Base-by-base conservation (phyloP, 257 asterid species). In the Solanum microdontum region DNA sequence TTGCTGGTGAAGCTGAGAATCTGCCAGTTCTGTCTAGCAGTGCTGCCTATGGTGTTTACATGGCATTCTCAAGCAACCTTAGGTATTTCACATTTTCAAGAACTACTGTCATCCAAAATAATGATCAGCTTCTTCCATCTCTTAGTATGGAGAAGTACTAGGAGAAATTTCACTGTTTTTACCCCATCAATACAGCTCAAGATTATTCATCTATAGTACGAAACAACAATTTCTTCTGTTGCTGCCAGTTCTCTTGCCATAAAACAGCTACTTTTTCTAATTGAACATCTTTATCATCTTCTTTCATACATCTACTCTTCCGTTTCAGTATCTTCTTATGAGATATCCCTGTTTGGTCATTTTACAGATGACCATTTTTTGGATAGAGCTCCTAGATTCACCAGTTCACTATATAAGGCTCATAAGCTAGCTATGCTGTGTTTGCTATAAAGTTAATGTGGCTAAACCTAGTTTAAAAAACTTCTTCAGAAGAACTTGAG, bases 1-100 rank as follows among this genome's bases (percentile, higher is more conserved):
- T 91, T 85, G 97, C 98, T 24, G 98, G 92, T 84, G 98, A 97
- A 92, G 96, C 98, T 14, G 98, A 95, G 92, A 98, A 97, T 28
- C 88, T 97, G 17, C 99, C 98, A 8, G 86, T 97, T 55, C 84
- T 97, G 40, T 87, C 98, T 1, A 97, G 98, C 68, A 95, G 99
- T 75, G 92, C 75, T 75, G 98, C 95, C 10, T 95, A 97, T 88
- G 99, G 98, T n/a, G 95, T 94, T 76, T 97, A 97, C 86, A 94
- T 97, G 99, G 86, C 99, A 26, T 95, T 97, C 14, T 97, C 99
- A 70, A 94, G 98, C 96, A 97, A 97, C 92, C 94, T 97, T 80
- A 93, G 99, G 99, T 96, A 91, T 28, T 70, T 28, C 40, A 69
- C 58, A 82, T 88, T 73, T 66, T 70, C 40, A 40, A 37, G 58